Base-by-base conservation (phyloP, 805 yeast genomes). In the Candida loeiensis region DNA sequence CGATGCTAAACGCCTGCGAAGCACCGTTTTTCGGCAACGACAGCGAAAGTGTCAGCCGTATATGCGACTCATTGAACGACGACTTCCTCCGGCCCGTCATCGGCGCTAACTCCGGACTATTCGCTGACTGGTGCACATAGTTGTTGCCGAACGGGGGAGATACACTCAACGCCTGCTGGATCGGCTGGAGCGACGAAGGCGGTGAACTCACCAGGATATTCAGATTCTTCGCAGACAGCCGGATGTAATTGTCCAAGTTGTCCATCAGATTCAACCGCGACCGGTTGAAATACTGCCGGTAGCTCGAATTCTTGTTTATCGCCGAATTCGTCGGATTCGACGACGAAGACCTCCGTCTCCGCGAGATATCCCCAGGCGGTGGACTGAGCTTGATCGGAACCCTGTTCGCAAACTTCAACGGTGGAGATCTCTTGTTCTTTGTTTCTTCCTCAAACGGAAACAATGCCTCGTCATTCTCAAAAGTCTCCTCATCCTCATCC, bases 231-330 rank as follows among this genome's bases (percentile, higher is more conserved):
- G 71, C 69, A n/a, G 69, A 61, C n/a, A 65, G 58, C 17, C 64
- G 47, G 27, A 66, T 63, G 47, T 68, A 68, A 44, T 62, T 68
- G 45, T 67, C 73, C 45, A 67, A 56, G 43, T 66, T 65, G 26
- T 69, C 74, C 15, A 69, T 47, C 14, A 71, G 65, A 46, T 69
- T 68, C 36, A 69, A 53, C 37, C 75, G 54, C 20, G 71, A 62
- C 20, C 73, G 53, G 46, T 56, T 63, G 48, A 65, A 62, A 11
- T 63, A 43, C 45, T 55, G 64, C 34, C 58, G 47, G 40, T 55
- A 52, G 35, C 45, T 52, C 36, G 53, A 50, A 24, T 43, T 39
- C 25, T 53, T 54, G 25, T 47, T 35, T 17, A 53, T 47, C 6
- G 48, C 41, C 8, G 48, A 22, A 21, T 39, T 44, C 20, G 50